Evolutionary conservation across 495 filamentous ascomycete species (phyloP), one percentile per base, ranked within the genome.

Genomic region (Xylona heveae): DNA sequence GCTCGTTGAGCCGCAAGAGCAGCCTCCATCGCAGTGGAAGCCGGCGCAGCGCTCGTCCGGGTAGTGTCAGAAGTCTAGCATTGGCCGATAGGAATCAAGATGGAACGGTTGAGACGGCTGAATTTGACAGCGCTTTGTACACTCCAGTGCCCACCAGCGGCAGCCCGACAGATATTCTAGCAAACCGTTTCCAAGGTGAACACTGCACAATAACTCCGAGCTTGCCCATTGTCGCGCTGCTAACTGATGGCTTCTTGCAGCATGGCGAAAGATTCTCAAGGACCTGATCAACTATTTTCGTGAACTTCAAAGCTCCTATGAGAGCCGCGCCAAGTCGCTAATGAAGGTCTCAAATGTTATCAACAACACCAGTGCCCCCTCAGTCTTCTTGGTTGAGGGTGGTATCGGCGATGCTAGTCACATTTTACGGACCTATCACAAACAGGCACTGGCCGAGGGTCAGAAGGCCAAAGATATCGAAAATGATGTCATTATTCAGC

Each of bases 201-300:
- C n/a, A n/a, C n/a, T n/a, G n/a, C n/a, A n/a, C n/a, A n/a, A n/a
- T n/a, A n/a, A n/a, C n/a, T n/a, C n/a, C n/a, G n/a, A n/a, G n/a
- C n/a, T n/a, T n/a, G n/a, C n/a, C n/a, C n/a, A n/a, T n/a, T n/a
- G n/a, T 27, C 10, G 3, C 9, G 6, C 21, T 10, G 28, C 37
- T 41, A 18, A 39, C 44, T 47, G 28, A 54, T 19, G 2, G 10
- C 24, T 14, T 32, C 1, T 16, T 36, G 36, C 39, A 93, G 88
- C 79, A 31, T 97, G 88, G 88, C 66, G 88, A 23, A 92, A 91
- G 60, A 62, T 92, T 8, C 64, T 97, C 19, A 97, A 97, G 50
- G 84, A 93, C 43, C 60, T 93, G 24, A 93, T 94, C 39, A 61
- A 78, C 19, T 97, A 92, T 50, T 95, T 92, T 51, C 71, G 81